These are phyloP conservation scores for Schizosaccharomyces versatilis DNA, from an alignment of 1,139 yeast species.

Conservation along the genomic window DNA sequence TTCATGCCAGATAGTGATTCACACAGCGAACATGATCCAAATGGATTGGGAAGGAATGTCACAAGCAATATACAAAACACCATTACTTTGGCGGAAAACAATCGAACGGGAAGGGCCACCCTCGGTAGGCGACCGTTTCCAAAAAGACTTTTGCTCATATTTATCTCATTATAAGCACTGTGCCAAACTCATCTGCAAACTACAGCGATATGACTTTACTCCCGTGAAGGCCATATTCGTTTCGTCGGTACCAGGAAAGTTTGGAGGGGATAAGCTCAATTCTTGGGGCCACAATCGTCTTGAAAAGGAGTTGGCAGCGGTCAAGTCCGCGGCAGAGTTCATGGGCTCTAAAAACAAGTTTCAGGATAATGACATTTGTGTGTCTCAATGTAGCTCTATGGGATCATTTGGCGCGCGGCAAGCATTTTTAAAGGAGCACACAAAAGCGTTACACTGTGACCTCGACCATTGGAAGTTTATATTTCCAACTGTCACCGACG, in stretches of 20 bases:
- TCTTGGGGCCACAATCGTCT: slow-evolving; percentile 16
- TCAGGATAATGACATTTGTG: slow-evolving; percentile 11
- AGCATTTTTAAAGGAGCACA: slow-evolving; percentile 2
- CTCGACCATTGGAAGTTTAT: slow-evolving; percentile 12
- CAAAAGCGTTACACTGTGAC: not conserved
- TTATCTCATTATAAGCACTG: slow-evolving; percentile 14
- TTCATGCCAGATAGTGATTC: slow-evolving; percentile 17
- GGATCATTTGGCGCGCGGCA: slow-evolving; percentile 4
- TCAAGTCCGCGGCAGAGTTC: not conserved
- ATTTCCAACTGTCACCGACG: slow-evolving; percentile 18
- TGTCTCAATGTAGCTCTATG: slow-evolving; percentile 13
- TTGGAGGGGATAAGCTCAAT: slow-evolving; percentile 9
- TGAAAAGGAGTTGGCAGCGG: slow-evolving; percentile 11
- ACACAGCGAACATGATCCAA: slow-evolving; percentile 19
- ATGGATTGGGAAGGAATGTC: slow-evolving; percentile 20
- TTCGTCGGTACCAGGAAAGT: slow-evolving; percentile 19
- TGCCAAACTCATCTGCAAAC: slow-evolving; percentile 12
- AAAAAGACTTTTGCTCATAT: slow-evolving; percentile 16
- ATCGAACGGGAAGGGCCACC: not conserved
- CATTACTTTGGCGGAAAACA: slow-evolving; percentile 11
- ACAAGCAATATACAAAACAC: slow-evolving; percentile 16
- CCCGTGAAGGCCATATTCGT: slow-evolving; percentile 16
- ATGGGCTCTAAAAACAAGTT: not conserved
- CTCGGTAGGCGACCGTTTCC: slow-evolving; percentile 11
- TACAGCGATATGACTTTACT: slow-evolving; percentile 16